Evolutionary conservation across 352 stramenopile species (phyloP).

Genomic region (Pythium scleroteichum): DNA sequence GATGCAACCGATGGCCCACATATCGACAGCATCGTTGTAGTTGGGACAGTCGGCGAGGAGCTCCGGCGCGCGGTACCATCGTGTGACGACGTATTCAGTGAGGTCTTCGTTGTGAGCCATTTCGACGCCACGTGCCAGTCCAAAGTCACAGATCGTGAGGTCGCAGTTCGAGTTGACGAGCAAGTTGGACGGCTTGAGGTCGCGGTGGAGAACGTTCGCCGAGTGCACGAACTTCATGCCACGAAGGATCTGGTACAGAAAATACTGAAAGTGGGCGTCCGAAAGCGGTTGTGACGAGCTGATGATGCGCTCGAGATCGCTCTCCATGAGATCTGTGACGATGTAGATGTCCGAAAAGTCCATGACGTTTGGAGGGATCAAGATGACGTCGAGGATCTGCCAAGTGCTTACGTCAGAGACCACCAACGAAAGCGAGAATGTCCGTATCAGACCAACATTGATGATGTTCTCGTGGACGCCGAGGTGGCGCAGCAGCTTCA

Average conservation of each 20-base stretch:
- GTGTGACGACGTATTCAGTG: conserved; percentile 92
- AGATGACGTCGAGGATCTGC: conserved; percentile 81
- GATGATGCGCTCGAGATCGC: conserved; percentile 69
- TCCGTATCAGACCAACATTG: conserved; percentile 42
- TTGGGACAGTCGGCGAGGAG: conserved; percentile 93
- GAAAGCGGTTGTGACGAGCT: conserved; percentile 39
- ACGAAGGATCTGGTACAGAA: conserved; percentile 67
- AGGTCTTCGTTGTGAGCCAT: conserved; percentile 52
- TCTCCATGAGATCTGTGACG: conserved; percentile 65
- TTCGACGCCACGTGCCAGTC: conserved; percentile 78
- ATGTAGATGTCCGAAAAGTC: conserved; percentile 90
- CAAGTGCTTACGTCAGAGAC: neutral
- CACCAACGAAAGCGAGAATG: neutral
- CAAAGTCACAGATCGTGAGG: conserved; percentile 92
- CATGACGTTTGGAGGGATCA: conserved; percentile 81
- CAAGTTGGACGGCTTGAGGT: conserved; percentile 98
- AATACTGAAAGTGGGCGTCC: conserved; percentile 56
- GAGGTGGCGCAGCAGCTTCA: conserved; percentile 92
- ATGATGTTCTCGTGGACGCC: conserved; percentile 92
- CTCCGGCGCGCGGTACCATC: conserved; percentile 96
- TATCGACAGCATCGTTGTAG: conserved; percentile 96
- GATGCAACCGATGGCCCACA: conserved; percentile 98
- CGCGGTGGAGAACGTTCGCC: conserved; percentile 94
- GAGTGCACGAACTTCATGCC: conserved; percentile 94
- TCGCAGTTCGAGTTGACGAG: conserved; percentile 95